Evolutionary conservation across 2,329 filamentous ascomycete genomes (phyloP).

Genomic region (Aspergillus aculeatus): DNA sequence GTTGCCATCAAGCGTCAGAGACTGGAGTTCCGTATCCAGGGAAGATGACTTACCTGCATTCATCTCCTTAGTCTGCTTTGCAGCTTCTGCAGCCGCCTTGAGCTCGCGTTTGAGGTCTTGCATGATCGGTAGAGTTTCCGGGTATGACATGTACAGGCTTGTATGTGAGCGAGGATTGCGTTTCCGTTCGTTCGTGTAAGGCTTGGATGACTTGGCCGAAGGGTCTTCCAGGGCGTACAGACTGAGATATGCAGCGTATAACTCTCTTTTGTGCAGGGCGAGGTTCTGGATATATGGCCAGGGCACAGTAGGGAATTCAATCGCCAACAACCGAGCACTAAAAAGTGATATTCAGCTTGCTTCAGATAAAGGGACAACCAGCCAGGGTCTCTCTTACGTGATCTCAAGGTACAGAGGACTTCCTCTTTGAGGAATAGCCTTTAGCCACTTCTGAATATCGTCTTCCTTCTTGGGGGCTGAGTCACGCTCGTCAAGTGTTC

Average conservation of each 20-base stretch:
- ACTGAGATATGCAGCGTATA: slow-evolving; percentile 30
- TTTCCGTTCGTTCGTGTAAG: slow-evolving; percentile 17
- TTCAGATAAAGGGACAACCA: not conserved
- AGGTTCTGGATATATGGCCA: slow-evolving; percentile 37
- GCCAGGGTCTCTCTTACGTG: slow-evolving; percentile 20
- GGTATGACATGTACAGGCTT: not conserved
- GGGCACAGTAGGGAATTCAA: slow-evolving; percentile 40
- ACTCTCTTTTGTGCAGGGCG: slow-evolving; percentile 29
- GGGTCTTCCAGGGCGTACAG: slow-evolving; percentile 17
- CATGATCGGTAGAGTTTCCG: not conserved
- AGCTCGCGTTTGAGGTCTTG: not conserved
- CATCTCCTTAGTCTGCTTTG: not conserved
- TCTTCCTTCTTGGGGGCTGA: slow-evolving; percentile 19
- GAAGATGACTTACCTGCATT: no score
- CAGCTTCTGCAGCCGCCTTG: not conserved
- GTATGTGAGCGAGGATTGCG: not conserved
- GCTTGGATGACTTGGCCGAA: not conserved
- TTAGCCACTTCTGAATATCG: slow-evolving; percentile 27
- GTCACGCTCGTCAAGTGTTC: slow-evolving; percentile 33
- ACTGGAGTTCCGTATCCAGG: not conserved
- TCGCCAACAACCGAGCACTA: slow-evolving; percentile 8
- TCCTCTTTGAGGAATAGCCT: slow-evolving; percentile 26
- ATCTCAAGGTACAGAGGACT: slow-evolving; percentile 19
- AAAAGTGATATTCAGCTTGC: not conserved
- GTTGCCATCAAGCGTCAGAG: slow-evolving; percentile 1